phyloP scores from a whole-genome alignment of 1,284 basidiomycete species.

The Malassezia brasiliensis region DNA sequence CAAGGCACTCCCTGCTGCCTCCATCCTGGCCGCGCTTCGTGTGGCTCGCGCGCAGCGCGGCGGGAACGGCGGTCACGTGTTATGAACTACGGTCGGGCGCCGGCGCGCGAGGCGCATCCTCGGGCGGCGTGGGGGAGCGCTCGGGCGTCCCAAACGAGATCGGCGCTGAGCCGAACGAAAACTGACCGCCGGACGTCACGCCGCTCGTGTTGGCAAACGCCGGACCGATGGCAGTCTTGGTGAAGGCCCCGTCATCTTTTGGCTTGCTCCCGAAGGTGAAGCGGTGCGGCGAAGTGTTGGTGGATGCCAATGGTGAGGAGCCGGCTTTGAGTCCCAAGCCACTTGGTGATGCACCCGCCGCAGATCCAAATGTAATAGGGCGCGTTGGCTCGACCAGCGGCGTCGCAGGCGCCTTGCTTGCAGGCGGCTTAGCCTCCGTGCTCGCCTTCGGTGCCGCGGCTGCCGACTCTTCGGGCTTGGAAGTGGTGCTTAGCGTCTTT shows the following conservation, averaged over 20 bases:
- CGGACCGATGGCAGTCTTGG: constrained; percentile 13
- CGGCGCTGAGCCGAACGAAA: constrained; percentile 12
- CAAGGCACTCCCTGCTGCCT: neutral
- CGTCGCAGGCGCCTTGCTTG: neutral
- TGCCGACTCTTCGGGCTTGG: neutral
- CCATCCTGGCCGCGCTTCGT: neutral
- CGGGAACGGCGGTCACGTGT: constrained; percentile 1
- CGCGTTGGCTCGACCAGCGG: neutral
- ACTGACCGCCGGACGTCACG: constrained; percentile 8
- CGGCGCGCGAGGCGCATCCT: too few relatives aligned
- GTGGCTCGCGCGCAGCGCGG: neutral
- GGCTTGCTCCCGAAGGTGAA: constrained; percentile 14
- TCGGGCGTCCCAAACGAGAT: constrained; percentile 12
- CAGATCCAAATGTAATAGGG: constrained; percentile 15
- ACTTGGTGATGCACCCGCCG: neutral
- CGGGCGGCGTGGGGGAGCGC: neutral
- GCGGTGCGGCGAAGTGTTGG: constrained; percentile 11
- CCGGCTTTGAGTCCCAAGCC: neutral
- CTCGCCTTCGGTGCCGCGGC: neutral
- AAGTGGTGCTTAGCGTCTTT: neutral
- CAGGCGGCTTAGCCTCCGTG: neutral
- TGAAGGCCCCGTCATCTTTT: constrained; percentile 5
- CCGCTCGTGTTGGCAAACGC: constrained; percentile 16
- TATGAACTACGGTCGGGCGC: neutral
- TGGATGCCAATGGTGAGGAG: neutral